A percentile compares a stretch with the other conserved stretches of the same genome.
Evolutionary conservation across 768 basidiomycete genomes (phyloP).

Genomic region (Tephrocybe sp.): DNA sequence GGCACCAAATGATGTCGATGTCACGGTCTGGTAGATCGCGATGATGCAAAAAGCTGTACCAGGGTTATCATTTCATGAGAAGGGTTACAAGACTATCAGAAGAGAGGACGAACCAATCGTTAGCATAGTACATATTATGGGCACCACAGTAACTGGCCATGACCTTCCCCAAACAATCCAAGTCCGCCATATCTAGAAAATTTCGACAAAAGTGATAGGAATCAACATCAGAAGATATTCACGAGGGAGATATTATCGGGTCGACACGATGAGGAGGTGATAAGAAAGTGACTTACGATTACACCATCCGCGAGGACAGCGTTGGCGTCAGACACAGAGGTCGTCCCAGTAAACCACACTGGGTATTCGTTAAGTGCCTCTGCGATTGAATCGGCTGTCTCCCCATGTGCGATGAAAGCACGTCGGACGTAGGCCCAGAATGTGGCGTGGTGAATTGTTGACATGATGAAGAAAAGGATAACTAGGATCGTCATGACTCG

Average conservation of each 20-base stretch:
- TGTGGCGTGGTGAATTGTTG: constrained; percentile 16
- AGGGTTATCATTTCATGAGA: neutral
- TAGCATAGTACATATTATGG: constrained; percentile 14
- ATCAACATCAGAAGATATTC: neutral
- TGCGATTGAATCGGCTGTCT: constrained; percentile 13
- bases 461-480: constrained; percentile 16
- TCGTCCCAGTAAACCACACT: constrained; percentile 13
- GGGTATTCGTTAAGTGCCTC: constrained; percentile 14
- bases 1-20: constrained; percentile 12
- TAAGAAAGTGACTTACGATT: constrained; percentile 9
- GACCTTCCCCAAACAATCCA: constrained; percentile 17
- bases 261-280: neutral
- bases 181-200: constrained; percentile 14
- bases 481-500: constrained; percentile 15
- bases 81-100: neutral
- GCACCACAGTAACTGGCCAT: constrained; percentile 6
- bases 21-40: constrained; percentile 13
- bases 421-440: constrained; percentile 17
- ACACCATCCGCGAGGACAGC: constrained; percentile 16
- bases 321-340: constrained; percentile 16
- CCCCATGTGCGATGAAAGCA: constrained; percentile 15
- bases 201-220: neutral
- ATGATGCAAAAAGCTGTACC: constrained; percentile 15
- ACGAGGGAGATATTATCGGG: neutral
- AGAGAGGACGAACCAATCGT: constrained; percentile 6